These are phyloP conservation scores for Geotrichum bryndzae DNA, from an alignment of 1,139 yeast species.

Conservation along the genomic window DNA sequence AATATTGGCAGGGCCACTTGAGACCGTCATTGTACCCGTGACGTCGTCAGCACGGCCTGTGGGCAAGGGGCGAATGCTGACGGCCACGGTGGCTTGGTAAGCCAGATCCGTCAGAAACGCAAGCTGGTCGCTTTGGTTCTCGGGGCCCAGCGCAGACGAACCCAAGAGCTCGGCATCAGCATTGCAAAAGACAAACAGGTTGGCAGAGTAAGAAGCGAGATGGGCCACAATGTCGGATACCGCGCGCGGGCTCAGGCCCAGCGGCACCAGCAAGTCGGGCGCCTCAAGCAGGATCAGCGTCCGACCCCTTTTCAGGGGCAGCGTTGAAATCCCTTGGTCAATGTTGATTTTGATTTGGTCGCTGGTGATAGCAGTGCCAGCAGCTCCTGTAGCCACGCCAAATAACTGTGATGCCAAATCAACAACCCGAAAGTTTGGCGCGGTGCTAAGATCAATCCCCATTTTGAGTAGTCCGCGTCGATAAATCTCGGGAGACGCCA, in stretches of 20 bases:
- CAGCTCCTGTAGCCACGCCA: background rate
- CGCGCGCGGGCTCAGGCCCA: slow-evolving; percentile 35
- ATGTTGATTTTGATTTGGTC: background rate
- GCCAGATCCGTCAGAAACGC: slow-evolving; percentile 46
- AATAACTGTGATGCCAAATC: background rate
- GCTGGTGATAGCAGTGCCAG: background rate
- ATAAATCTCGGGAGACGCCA: background rate
- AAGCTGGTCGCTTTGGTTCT: slow-evolving; percentile 33
- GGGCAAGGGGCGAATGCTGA: slow-evolving; percentile 56
- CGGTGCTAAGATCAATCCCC: slow-evolving; percentile 1
- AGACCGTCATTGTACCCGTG: slow-evolving; percentile 61
- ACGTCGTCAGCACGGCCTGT: slow-evolving; percentile 83
- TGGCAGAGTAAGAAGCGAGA: slow-evolving; percentile 32
- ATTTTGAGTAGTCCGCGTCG: slow-evolving; percentile 1
- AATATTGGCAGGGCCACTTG: slow-evolving; percentile 45
- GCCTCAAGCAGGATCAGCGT: background rate
- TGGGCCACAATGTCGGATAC: slow-evolving; percentile 31
- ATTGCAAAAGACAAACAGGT: slow-evolving; percentile 32
- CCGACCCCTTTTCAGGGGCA: background rate
- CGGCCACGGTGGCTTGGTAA: slow-evolving; percentile 46
- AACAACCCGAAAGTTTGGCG: background rate
- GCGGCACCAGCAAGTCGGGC: slow-evolving; percentile 29
- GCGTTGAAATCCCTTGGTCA: background rate
- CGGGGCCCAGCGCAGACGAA: slow-evolving; percentile 22
- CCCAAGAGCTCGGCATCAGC: slow-evolving; percentile 42